These are phyloP conservation scores for Aquilaria sinensis DNA, from an alignment of 345 rosid species.

Conservation along the genomic window DNA sequence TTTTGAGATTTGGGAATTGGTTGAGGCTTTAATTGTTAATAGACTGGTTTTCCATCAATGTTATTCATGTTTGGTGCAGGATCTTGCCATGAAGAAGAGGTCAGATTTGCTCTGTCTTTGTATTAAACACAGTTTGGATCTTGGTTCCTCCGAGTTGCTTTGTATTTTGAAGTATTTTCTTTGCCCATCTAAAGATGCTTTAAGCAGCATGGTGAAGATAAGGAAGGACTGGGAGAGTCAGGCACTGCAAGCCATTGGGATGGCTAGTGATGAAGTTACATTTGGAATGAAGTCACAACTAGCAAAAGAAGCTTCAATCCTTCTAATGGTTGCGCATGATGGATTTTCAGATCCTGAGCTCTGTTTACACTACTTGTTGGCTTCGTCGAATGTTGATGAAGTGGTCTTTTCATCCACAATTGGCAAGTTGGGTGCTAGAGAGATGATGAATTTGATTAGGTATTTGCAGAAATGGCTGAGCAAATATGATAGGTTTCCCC, in stretches of 20 bases:
- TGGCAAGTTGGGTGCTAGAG: conserved; percentile 55
- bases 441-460: conserved; percentile 48
- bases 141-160: conserved; percentile 54
- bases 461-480: conserved; percentile 78
- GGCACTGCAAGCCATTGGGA: conserved; percentile 50
- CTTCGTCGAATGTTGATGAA: conserved; percentile 49
- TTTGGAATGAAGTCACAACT: conserved; percentile 25
- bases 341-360: conserved; percentile 64
- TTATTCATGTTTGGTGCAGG: conserved; percentile 41
- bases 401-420: conserved; percentile 53
- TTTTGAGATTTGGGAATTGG: conserved; percentile 68
- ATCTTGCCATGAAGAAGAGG: conserved; percentile 47
- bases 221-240: conserved; percentile 73
- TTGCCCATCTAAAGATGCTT: conserved; percentile 60
- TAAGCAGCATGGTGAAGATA: conserved; percentile 42
- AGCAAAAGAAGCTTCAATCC: conserved; percentile 66
- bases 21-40: conserved; percentile 43
- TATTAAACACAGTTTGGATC: conserved; percentile 56
- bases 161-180: conserved; percentile 71
- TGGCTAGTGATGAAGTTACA: conserved; percentile 28
- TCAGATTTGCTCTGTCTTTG: conserved; percentile 64
- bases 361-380: conserved; percentile 71
- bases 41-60: conserved; percentile 42
- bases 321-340: conserved; percentile 84
- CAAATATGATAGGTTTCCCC: conserved; percentile 76